Base-by-base conservation (phyloP, 768 basidiomycete species). In the Termitomyces titanicus region DNA sequence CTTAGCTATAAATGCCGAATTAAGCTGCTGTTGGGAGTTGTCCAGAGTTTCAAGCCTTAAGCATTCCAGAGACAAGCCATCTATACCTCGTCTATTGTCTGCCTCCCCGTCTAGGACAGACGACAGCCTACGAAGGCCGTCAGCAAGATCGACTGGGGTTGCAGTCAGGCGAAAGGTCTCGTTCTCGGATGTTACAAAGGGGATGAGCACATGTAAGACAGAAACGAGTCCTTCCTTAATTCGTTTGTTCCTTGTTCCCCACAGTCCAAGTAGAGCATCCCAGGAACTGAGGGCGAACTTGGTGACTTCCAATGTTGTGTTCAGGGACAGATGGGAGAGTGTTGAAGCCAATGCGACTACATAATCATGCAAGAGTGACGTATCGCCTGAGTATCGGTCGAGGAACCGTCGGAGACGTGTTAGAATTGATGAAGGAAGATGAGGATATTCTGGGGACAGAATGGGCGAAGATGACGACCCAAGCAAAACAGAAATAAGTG, bases 211-310 rank as follows among this genome's bases (percentile, higher is more conserved):
- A 17, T 82, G 81, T 18, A 97, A 70, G 22, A 91, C 77, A n/a
- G 86, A 78, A 27, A 94, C 74, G 17, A 98, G 73, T 42, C 84
- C 80, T 67, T 95, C 94, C 66, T 94, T 94, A 61, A 89, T 72
- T 8, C 76, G 68, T 55, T 81, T 85, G 67, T 85, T 86, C 71
- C 92, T 93, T 17, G 88, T 88, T 2, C 78, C 76, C 93, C 93
- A 97, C 24, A 96, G 70, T 2, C 70, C 71, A 3, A 94, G 75
- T 5, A 98, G 64, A 2, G 69, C 68, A 44, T 82, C 71, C 85
- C 94, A 92, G 1, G 85, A 72, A 27, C 70, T 70, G 5, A 73
- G 70, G 0, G 90, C 88, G 59, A 92, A 87, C 17, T 68, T 68
- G 8, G 79, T 75, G 35, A 92, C 80, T 2, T 80, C 77, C 8